Evolutionary conservation across 176 grass and related monocot genomes (phyloP).

Genomic region (Carex myosuroides): DNA sequence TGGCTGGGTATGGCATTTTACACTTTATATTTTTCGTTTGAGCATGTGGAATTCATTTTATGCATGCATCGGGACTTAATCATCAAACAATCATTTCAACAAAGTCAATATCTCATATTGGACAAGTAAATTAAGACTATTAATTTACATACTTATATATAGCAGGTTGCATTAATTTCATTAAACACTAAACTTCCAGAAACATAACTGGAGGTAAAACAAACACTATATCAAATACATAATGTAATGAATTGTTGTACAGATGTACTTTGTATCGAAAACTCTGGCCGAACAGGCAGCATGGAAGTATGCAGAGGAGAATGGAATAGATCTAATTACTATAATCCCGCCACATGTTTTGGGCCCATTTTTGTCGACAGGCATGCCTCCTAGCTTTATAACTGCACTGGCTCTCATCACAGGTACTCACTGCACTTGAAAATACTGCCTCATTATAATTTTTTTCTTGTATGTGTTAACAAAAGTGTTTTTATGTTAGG

Average conservation of each 20-base stretch:
- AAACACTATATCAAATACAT: neutral
- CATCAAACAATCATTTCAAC: neutral
- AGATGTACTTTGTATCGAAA: conserved; percentile 98
- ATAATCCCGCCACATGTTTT: conserved; percentile 57
- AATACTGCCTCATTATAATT: neutral
- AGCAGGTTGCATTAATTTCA: neutral
- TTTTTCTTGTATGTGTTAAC: neutral
- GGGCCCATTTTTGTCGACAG: conserved; percentile 57
- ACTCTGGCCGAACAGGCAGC: conserved; percentile 83
- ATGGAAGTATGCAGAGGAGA: conserved; percentile 50
- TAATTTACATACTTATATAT: neutral
- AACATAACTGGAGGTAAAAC: neutral
- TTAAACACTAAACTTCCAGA: neutral
- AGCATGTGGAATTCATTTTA: too few relatives aligned
- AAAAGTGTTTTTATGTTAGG: conserved; percentile 20
- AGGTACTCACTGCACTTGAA: neutral
- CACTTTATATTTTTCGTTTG: neutral
- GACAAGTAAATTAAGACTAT: neutral
- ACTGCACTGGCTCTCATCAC: conserved; percentile 75
- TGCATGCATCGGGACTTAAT: neutral
- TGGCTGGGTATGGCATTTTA: conserved; percentile 48
- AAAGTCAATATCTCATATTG: neutral
- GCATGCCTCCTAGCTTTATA: conserved; percentile 80
- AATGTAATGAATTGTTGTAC: neutral
- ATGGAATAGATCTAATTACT: conserved; percentile 66